Base-by-base conservation (phyloP, 2,329 filamentous ascomycete species). In the Pyrenochaeta sp. region DNA sequence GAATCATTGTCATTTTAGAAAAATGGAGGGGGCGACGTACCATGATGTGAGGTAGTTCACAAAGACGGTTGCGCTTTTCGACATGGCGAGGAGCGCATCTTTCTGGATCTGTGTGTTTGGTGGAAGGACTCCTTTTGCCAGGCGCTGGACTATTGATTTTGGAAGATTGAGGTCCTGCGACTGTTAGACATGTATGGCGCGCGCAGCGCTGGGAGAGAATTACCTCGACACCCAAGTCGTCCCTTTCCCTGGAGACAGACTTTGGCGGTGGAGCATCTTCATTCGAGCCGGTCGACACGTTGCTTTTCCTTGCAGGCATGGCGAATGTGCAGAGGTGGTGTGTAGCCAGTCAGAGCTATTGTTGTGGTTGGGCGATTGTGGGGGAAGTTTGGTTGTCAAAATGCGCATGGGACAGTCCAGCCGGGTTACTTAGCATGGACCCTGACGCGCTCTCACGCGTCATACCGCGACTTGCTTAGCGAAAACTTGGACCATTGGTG, bases 31-130 rank as follows among this genome's bases (percentile, higher is more conserved):
- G 13, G 5, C 5, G 17, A 35, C 86, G 41, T 80, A 93, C 89
- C 85, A 82, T 49, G 83, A 81, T 30, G 88, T 86, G 21, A 94
- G 76, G 68, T 92, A 89, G 72, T 84, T 93, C 58, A 94, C 87
- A 63, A 94, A 94, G 0, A 94, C 85, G 1, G 88, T 92, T 6
- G 89, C 87, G 70, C 87, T 88, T 73, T 92, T 92, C 55, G 83
- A 87, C 75, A 94, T 81, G 7, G 89, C 89, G 37, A 90, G 73
- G 41, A 92, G 82, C 28, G 89, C 89, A 74, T 91, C 90, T 63
- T 86, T 89, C 68, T 93, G 88, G 35, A 93, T 89, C 71, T 90
- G 87, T 4, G 89, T 92, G 66, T 91, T 91, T 5, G 88, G 80
- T 1, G 89, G 89, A 4, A 94, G 76, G 5, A 90, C 88, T 27